These are phyloP conservation scores for Xylaria sp. DNA, from an alignment of 2,329 filamentous ascomycete genomes.

Conservation along the genomic window DNA sequence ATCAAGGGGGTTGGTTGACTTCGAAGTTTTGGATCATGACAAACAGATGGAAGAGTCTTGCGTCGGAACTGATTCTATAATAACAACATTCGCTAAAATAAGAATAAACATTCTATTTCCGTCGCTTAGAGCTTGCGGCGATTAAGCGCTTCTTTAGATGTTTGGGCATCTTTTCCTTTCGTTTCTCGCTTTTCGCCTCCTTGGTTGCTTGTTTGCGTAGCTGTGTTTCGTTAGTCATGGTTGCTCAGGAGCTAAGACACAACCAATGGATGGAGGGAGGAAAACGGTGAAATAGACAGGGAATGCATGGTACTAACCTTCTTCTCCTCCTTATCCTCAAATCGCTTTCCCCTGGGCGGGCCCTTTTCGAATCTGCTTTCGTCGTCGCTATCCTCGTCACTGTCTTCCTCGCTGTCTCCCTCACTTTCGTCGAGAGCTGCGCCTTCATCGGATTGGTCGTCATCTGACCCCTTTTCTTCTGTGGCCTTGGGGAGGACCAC, in stretches of 20 bases:
- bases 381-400: constrained; percentile 36
- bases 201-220: constrained; percentile 83
- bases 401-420: constrained; percentile 39
- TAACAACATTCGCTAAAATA: background rate
- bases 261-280: too few relatives aligned
- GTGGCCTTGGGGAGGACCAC: constrained; percentile 39
- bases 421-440: constrained; percentile 42
- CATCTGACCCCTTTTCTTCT: constrained; percentile 32
- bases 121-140: constrained; percentile 54
- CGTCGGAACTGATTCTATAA: background rate
- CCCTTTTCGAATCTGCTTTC: constrained; percentile 60
- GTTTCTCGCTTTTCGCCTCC: constrained; percentile 89
- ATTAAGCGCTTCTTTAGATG: constrained; percentile 88
- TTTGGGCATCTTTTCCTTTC: constrained; percentile 95
- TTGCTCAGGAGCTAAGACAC: background rate
- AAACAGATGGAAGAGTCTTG: background rate
- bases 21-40: background rate
- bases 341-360: constrained; percentile 71
- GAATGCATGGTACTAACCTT: constrained; percentile 44
- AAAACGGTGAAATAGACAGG: background rate
- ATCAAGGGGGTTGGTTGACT: background rate
- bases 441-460: constrained; percentile 45
- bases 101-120: constrained; percentile 44
- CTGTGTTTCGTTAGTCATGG: constrained; percentile 26
- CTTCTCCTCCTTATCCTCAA: constrained; percentile 88